Evolutionary conservation across 495 filamentous ascomycete species (phyloP), one percentile per base, ranked within the genome.

Genomic region (Hypoxylon cercidicola): DNA sequence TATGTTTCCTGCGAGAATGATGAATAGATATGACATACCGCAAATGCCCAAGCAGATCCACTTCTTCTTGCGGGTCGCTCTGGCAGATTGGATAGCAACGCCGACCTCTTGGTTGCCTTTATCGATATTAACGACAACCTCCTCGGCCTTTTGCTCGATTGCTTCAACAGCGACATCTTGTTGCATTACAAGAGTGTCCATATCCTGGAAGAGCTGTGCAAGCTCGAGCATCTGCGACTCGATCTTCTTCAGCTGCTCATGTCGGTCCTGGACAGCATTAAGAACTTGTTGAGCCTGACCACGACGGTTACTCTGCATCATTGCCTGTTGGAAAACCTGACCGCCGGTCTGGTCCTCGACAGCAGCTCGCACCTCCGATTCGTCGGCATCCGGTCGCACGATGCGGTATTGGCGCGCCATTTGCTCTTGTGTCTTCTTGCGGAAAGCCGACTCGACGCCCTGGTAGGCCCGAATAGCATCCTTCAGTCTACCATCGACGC

Each of bases 21-120:
- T 57, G 35, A 6, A 8, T 34, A 30, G 45, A 4, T 3, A 16
- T 61, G 45, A 91, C 90, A 79, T 87, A 93, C 91, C 80, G 63
- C 84, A 72, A 65, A 98, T 90, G 68, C 89, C 85, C 72, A 97
- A 76, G 77, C 93, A 97, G 72, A 91, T 94, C 95, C 95, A 99
- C 90, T 98, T 99, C 93, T 96, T 97, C 80, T 88, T 90, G 62
- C 91, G 85, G 34, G 89, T 88, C 50, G 84, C 84, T 68, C 87
- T 79, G n/a, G 96, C 93, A 62, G 90, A 96, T 30, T 79, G 79
- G 46, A 96, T 88, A 13, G 93, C 96, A 15, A 82, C 81, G 43
- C 80, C 86, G 35, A 98, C 86, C 77, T 98, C 85, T 52, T 84
- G 83, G 71, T 93, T 96, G 51, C 87, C 96, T 67, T 91, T 88